These are phyloP conservation scores for Pythium aristosporum DNA, from an alignment of 352 stramenopile species.

Conservation along the genomic window DNA sequence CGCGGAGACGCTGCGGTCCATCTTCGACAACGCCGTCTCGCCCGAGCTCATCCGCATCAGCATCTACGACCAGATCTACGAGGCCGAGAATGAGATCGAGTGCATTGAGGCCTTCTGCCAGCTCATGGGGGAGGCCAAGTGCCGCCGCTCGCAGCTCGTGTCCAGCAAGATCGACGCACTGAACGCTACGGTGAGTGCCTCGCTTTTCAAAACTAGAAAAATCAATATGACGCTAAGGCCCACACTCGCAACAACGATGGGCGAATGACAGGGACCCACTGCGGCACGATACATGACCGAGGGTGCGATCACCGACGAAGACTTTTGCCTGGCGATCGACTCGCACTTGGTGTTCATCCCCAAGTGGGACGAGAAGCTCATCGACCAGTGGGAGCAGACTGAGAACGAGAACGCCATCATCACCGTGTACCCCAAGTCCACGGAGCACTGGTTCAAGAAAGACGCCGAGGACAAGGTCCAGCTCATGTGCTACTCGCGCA, in stretches of 20 bases:
- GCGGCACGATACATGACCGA: slow-evolving; percentile 72
- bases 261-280: slow-evolving; percentile 51
- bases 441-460: slow-evolving; percentile 50
- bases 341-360: slow-evolving; percentile 78
- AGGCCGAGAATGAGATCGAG: slow-evolving; percentile 53
- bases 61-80: slow-evolving; percentile 77
- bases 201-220: neutral
- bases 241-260: neutral
- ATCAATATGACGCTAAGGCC: neutral
- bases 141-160: slow-evolving; percentile 61
- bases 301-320: slow-evolving; percentile 71
- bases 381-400: slow-evolving; percentile 66
- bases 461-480: slow-evolving; percentile 61
- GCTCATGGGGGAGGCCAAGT: slow-evolving; percentile 59
- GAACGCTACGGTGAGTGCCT: slow-evolving; percentile 49
- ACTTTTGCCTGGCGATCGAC: slow-evolving; percentile 82
- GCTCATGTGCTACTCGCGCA: slow-evolving; percentile 77
- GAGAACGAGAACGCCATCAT: slow-evolving; percentile 78
- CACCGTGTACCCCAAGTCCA: slow-evolving; percentile 81
- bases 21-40: slow-evolving; percentile 68
- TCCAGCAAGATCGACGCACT: slow-evolving; percentile 67
- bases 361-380: slow-evolving; percentile 76
- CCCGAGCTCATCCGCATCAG: slow-evolving; percentile 60
- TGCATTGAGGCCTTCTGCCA: slow-evolving; percentile 70
- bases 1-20: slow-evolving; percentile 74